Conservation (phyloP, 176 grass and related monocot genomes). For the Zea luxurians region DNA sequence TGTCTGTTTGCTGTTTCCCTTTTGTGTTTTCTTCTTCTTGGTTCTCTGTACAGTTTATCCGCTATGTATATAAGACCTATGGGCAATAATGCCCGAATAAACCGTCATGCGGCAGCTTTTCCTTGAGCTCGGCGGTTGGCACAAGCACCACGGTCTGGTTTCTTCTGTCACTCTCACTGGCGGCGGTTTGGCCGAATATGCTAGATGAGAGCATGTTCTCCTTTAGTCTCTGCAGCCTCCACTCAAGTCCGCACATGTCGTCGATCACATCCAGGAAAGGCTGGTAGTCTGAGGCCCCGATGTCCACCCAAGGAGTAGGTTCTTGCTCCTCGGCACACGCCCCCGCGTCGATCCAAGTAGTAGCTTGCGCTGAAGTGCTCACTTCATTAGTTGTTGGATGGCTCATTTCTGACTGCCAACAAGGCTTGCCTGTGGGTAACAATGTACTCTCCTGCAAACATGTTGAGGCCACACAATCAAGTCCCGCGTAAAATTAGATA, state of each 20-base stretch:
- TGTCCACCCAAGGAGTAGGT: slow-evolving; percentile 5
- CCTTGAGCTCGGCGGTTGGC: slow-evolving; percentile 61
- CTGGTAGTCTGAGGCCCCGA: slow-evolving; percentile 35
- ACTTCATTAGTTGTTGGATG: slow-evolving; percentile 23
- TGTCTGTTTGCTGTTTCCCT: neutral
- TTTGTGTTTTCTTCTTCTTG: neutral
- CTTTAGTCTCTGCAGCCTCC: slow-evolving; percentile 66
- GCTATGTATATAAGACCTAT: slow-evolving; percentile 38
- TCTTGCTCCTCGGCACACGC: neutral
- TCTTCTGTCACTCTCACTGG: slow-evolving; percentile 9
- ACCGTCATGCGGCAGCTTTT: slow-evolving; percentile 40
- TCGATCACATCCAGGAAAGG: slow-evolving; percentile 56
- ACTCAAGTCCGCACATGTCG: slow-evolving; percentile 55
- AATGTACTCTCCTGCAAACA: slow-evolving; percentile 51
- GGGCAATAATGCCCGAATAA: slow-evolving; percentile 10
- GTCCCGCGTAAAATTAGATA: neutral
- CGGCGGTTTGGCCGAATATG: neutral
- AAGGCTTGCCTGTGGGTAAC: slow-evolving; percentile 29
- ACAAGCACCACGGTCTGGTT: slow-evolving; percentile 62
- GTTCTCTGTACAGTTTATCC: slow-evolving; percentile 29
- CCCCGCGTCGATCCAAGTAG: neutral
- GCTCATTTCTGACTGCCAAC: slow-evolving; percentile 14
- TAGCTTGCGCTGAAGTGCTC: slow-evolving; percentile 1
- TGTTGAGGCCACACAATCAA: neutral
- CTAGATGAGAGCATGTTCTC: slow-evolving; percentile 46